A percentile compares a stretch with the other conserved stretches of the same genome.
Conservation (phyloP, 371 early-diverging fungal species). For the Mucor velutinosus region DNA sequence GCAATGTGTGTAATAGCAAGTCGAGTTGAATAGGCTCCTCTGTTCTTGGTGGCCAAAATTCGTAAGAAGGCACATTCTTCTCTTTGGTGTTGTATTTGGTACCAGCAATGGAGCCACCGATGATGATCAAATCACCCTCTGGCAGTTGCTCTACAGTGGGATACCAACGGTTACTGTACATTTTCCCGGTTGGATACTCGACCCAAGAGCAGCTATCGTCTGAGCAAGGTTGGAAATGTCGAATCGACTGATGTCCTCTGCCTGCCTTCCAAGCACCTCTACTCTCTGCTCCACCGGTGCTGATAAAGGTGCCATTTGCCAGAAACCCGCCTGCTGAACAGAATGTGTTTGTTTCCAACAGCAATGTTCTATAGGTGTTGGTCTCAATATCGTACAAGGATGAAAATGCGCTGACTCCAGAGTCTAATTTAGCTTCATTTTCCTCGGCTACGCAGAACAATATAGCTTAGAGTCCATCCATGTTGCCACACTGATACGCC, state of each 20-base stretch:
- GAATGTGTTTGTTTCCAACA: slow-evolving; percentile 62
- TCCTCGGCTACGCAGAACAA: slow-evolving; percentile 35
- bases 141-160: slow-evolving; percentile 62
- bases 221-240: slow-evolving; percentile 53
- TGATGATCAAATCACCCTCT: slow-evolving; percentile 56
- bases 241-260: slow-evolving; percentile 58
- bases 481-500: neutral
- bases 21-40: slow-evolving; percentile 35
- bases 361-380: slow-evolving; percentile 45
- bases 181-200: slow-evolving; percentile 38
- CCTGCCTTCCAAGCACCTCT: slow-evolving; percentile 45
- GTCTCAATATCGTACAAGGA: slow-evolving; percentile 55
- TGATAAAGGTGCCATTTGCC: slow-evolving; percentile 60
- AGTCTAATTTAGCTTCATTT: slow-evolving; percentile 52
- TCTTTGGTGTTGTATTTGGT: slow-evolving; percentile 53
- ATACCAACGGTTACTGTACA: slow-evolving; percentile 60
- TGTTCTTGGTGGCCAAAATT: slow-evolving; percentile 47
- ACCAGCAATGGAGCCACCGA: slow-evolving; percentile 58
- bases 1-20: slow-evolving; percentile 58
- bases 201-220: slow-evolving; percentile 49
- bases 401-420: slow-evolving; percentile 54
- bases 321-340: slow-evolving; percentile 66
- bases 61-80: slow-evolving; percentile 51
- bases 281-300: slow-evolving; percentile 60
- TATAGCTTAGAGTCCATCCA: neutral